phyloP scores from a whole-genome alignment of 345 rosid genomes.

The Draba incana region DNA sequence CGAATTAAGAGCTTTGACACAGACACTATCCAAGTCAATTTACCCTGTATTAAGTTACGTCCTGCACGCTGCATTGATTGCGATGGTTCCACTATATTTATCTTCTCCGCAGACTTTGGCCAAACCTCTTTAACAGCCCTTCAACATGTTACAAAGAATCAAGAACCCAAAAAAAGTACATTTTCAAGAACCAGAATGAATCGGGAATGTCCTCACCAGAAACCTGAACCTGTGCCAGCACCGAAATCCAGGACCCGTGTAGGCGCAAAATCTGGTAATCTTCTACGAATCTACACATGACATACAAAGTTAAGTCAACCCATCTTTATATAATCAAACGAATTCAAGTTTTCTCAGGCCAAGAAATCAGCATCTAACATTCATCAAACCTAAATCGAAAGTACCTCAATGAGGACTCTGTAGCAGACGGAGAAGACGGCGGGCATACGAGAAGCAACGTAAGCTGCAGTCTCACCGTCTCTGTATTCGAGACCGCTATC shows the following conservation, averaged over 20 bases:
- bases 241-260: constrained; percentile 84
- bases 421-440: constrained; percentile 86
- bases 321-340: background rate
- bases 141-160: constrained; percentile 23
- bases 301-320: constrained; percentile 1
- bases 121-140: constrained; percentile 94
- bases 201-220: constrained; percentile 59
- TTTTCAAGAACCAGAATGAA: background rate
- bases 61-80: constrained; percentile 98
- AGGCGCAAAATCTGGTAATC: constrained; percentile 77
- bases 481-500: constrained; percentile 77
- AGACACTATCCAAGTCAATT: background rate
- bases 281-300: constrained; percentile 58
- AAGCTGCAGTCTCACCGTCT: constrained; percentile 86
- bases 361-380: no score
- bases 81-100: constrained; percentile 90
- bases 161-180: background rate
- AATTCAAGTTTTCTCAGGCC: background rate
- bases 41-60: constrained; percentile 76
- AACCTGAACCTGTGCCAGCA: constrained; percentile 95
- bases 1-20: background rate
- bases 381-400: no score
- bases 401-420: constrained; percentile 81
- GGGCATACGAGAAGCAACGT: constrained; percentile 96
- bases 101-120: constrained; percentile 73